Conservation (phyloP, 345 rosid genomes). For the Mangifera indica region DNA sequence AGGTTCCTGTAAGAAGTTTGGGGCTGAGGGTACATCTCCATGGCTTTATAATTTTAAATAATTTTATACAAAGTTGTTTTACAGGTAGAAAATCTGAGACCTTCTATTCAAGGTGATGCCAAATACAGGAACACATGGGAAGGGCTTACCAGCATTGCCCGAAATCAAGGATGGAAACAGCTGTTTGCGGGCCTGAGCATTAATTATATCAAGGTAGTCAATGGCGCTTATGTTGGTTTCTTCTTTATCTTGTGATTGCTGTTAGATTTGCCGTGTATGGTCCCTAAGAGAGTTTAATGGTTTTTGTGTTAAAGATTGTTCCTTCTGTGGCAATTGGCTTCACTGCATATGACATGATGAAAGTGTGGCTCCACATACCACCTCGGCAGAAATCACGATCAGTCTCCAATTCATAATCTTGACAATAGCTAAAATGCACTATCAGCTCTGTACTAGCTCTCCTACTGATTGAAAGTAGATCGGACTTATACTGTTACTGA, state of each 20-base stretch:
- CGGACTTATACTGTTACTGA: background rate
- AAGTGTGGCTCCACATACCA: conserved; percentile 80
- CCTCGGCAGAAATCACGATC: conserved; percentile 58
- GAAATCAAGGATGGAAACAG: conserved; percentile 91
- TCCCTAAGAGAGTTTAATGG: background rate
- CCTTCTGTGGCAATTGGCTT: conserved; percentile 97
- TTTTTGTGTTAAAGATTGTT: conserved; percentile 62
- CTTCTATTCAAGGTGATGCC: conserved; percentile 41
- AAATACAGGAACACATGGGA: conserved; percentile 68
- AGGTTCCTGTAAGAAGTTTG: conserved; percentile 3
- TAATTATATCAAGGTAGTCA: conserved; percentile 80
- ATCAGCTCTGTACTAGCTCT: no score
- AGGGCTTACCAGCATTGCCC: conserved; percentile 62
- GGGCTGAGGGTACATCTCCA: background rate
- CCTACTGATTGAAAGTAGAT: background rate
- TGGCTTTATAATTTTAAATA: background rate
- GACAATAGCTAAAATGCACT: background rate
- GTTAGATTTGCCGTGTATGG: background rate
- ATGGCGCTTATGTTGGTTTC: background rate
- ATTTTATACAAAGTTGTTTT: conserved; percentile 13
- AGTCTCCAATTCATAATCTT: conserved; percentile 28
- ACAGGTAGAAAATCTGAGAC: conserved; percentile 79
- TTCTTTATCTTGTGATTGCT: background rate
- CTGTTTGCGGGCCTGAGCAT: conserved; percentile 95
- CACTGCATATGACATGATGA: conserved; percentile 83